phyloP scores from a whole-genome alignment of 2,329 filamentous ascomycete genomes.

The Sporothrix sp. region DNA sequence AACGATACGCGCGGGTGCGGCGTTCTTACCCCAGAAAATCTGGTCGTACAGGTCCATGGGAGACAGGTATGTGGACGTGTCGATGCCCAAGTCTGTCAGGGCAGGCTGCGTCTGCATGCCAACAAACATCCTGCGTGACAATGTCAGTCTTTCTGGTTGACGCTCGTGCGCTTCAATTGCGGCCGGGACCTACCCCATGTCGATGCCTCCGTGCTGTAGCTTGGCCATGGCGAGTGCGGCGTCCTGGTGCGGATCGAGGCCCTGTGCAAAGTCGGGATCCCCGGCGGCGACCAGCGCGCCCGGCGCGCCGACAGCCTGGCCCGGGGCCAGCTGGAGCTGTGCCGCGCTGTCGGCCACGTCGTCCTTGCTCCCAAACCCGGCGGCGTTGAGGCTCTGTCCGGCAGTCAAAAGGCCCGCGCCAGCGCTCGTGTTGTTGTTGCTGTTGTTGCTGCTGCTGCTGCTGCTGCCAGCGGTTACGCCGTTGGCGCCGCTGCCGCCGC shows the following conservation, averaged over 20 bases:
- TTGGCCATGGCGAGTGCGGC: conserved; percentile 56
- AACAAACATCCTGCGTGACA: conserved; percentile 19
- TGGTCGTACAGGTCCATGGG: conserved; percentile 60
- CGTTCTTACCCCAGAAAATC: conserved; percentile 53
- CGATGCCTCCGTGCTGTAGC: conserved; percentile 45
- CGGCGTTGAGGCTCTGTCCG: not conserved
- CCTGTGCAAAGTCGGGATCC: conserved; percentile 4
- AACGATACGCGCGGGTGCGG: not conserved
- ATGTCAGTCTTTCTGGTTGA: not conserved
- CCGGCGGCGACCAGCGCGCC: not conserved
- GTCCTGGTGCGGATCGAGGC: conserved; percentile 47
- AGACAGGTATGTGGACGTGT: conserved; percentile 51
- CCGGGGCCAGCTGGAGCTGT: conserved; percentile 22
- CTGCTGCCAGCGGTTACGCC: not conserved
- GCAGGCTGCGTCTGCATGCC: conserved; percentile 25
- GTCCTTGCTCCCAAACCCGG: not conserved
- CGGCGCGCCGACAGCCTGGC: conserved; percentile 17
- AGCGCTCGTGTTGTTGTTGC: not conserved
- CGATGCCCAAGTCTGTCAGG: conserved; percentile 40
- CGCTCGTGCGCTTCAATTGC: not conserved
- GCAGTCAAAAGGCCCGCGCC: not conserved
- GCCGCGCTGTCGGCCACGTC: conserved; percentile 33
- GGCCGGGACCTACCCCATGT: conserved; percentile 11
- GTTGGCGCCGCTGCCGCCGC: conserved; percentile 23
- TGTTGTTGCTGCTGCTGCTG: not conserved